Conservation (phyloP, 176 grass and related monocot species). For the Cenchrus fungigraminus region DNA sequence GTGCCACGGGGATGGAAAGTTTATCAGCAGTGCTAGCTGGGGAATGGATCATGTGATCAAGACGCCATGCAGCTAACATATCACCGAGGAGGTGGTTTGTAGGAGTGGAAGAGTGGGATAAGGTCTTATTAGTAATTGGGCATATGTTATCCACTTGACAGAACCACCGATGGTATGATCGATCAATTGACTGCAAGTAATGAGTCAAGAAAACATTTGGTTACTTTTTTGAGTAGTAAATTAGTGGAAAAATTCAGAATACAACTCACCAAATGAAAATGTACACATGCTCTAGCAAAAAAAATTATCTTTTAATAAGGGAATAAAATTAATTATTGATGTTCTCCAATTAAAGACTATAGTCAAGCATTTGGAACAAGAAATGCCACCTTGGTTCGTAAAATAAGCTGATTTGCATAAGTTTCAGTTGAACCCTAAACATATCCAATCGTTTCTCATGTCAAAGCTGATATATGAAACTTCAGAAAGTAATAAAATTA, state of each 20-base stretch:
- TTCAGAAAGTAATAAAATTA: background rate
- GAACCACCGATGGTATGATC: slow-evolving; percentile 24
- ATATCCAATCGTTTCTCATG: background rate
- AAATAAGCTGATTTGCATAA: background rate
- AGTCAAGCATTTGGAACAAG: slow-evolving; percentile 21
- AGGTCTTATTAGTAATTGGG: slow-evolving; percentile 16
- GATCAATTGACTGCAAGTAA: slow-evolving; percentile 46
- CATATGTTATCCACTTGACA: background rate
- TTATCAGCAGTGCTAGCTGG: slow-evolving; percentile 16
- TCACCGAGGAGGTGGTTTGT: slow-evolving; percentile 47
- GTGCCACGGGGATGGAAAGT: slow-evolving; percentile 8
- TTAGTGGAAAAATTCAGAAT: slow-evolving; percentile 7
- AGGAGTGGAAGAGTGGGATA: slow-evolving; percentile 36
- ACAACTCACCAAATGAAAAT: background rate
- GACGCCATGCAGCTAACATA: slow-evolving; percentile 51
- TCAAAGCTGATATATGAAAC: background rate
- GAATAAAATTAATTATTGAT: background rate
- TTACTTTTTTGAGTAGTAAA: slow-evolving; percentile 28
- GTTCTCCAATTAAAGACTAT: background rate
- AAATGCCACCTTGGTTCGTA: background rate
- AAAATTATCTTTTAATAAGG: background rate
- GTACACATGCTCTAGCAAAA: background rate
- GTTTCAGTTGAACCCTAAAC: background rate
- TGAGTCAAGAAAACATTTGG: slow-evolving; percentile 14
- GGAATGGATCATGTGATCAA: slow-evolving; percentile 27